These are phyloP conservation scores for Blastobotrys aristatus DNA, from an alignment of 1,139 yeast species.

Conservation along the genomic window DNA sequence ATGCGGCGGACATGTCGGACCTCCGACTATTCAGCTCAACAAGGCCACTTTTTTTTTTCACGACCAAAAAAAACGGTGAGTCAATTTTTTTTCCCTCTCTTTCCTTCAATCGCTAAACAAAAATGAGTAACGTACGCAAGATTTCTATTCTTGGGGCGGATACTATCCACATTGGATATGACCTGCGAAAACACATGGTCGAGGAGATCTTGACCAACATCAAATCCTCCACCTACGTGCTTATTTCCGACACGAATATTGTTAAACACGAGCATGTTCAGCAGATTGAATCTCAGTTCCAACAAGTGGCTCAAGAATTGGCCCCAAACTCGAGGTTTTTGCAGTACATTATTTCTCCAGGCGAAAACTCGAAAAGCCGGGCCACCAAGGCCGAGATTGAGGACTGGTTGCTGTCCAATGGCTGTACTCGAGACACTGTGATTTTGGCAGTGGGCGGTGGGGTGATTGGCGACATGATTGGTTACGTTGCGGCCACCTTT, in stretches of 20 bases:
- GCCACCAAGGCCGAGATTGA: slow-evolving; percentile 90
- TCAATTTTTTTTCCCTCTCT: not conserved
- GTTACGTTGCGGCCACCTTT: slow-evolving; percentile 96
- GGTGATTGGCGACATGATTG: slow-evolving; percentile 98
- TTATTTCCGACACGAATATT: slow-evolving; percentile 82
- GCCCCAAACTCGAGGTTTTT: slow-evolving; percentile 43
- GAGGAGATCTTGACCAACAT: slow-evolving; percentile 56
- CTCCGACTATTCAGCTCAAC: no score
- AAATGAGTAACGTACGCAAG: slow-evolving; percentile 19
- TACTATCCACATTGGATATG: slow-evolving; percentile 86
- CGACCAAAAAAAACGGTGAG: not conserved
- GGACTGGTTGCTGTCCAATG: slow-evolving; percentile 76
- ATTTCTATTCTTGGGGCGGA: slow-evolving; percentile 60
- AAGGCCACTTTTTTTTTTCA: not conserved
- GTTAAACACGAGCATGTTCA: slow-evolving; percentile 59
- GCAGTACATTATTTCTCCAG: slow-evolving; percentile 78
- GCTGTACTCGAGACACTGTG: slow-evolving; percentile 95
- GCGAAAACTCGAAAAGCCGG: slow-evolving; percentile 86
- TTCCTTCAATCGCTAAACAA: not conserved
- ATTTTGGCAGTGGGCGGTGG: slow-evolving; percentile 98
- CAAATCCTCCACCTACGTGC: slow-evolving; percentile 85
- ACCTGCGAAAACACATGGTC: slow-evolving; percentile 71
- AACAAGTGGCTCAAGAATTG: slow-evolving; percentile 14
- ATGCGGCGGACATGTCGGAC: no score
- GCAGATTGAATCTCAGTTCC: slow-evolving; percentile 37